Evolutionary conservation across 768 basidiomycete genomes (phyloP), one percentile per base, ranked within the genome.

Genomic region (Heimioporus sp.): DNA sequence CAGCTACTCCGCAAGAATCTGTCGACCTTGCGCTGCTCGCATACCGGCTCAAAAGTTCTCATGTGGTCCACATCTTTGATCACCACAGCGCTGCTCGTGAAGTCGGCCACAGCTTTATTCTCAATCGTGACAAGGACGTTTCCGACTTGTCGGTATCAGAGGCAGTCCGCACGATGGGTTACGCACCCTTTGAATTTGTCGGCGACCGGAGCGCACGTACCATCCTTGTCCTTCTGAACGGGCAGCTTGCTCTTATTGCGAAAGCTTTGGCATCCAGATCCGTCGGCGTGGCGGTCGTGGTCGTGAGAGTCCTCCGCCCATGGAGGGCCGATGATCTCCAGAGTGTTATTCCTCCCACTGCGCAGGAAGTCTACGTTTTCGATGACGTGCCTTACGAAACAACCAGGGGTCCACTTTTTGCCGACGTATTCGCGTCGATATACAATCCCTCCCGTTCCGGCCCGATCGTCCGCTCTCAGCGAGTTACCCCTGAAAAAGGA

Each of bases 31-130:
- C 93, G 3, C 62, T 80, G 24, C 76, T 92, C 43, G 77, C 92
- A n/a, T 94, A 94, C 74, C 77, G 76, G 52, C 69, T 89, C 45
- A 76, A 77, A 15, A 66, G 72, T 17, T 79, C 73, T 38, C 91
- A 96, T 68, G 84, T 90, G 51, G 78, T 94, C 49, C 93, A 98
- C 67, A 73, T 98, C 38, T 94, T 98, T 64, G 94, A 98, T 69
- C 90, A 96, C 60, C 79, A 90, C 63, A 82, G 83, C 54, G 77
- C 84, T 31, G 76, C 85, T 32, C 85, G 96, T 21, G 93, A 98
- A 71, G 72, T 81, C 32, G 83, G 88, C 3, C 79, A 84, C 48
- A 62, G 75, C 32, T 69, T 83, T 35, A 60, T 69, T 24, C 75
- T 76, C 10, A 49, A 77, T 2, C 60, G 69, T 5, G 54, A 66